Percentiles rank a stretch among this genome's conserved stretches.
Conservation (phyloP, 805 yeast species). For the Millerago galiae region DNA sequence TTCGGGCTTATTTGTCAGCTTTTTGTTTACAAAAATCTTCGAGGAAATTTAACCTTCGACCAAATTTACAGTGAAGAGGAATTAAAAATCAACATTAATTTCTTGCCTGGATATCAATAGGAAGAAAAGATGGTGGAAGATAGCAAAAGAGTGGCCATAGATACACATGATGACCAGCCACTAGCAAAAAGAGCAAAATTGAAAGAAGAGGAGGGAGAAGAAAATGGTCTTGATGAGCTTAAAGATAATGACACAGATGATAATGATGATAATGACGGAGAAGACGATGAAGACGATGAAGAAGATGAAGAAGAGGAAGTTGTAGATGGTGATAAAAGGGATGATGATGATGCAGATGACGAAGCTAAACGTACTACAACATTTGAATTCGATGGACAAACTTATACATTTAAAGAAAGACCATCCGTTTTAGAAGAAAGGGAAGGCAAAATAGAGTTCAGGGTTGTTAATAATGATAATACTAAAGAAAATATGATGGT, state of each 20-base stretch:
- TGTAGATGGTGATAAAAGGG: constrained; percentile 17
- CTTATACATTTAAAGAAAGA: constrained; percentile 80
- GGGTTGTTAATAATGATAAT: constrained; percentile 95
- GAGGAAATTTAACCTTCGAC: background rate
- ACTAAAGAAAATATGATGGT: constrained; percentile 83
- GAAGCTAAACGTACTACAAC: constrained; percentile 32
- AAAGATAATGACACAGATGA: constrained; percentile 20
- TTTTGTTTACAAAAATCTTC: background rate
- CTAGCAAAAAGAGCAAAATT: constrained; percentile 22
- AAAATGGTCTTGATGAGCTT: constrained; percentile 13
- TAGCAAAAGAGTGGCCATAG: constrained; percentile 12
- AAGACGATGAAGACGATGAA: constrained; percentile 18
- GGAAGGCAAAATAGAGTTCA: constrained; percentile 87
- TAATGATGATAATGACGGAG: constrained; percentile 17
- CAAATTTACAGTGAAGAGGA: background rate
- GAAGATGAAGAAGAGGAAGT: constrained; percentile 22
- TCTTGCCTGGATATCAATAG: background rate
- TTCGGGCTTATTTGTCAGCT: background rate
- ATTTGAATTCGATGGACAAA: constrained; percentile 59
- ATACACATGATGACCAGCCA: constrained; percentile 24
- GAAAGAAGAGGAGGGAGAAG: constrained; percentile 23
- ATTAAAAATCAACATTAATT: background rate
- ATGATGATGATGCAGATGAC: constrained; percentile 26
- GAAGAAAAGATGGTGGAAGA: constrained; percentile 9
- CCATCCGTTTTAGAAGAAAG: constrained; percentile 93